Conservation (phyloP, 768 basidiomycete genomes). For the Chalciporus piperatus region DNA sequence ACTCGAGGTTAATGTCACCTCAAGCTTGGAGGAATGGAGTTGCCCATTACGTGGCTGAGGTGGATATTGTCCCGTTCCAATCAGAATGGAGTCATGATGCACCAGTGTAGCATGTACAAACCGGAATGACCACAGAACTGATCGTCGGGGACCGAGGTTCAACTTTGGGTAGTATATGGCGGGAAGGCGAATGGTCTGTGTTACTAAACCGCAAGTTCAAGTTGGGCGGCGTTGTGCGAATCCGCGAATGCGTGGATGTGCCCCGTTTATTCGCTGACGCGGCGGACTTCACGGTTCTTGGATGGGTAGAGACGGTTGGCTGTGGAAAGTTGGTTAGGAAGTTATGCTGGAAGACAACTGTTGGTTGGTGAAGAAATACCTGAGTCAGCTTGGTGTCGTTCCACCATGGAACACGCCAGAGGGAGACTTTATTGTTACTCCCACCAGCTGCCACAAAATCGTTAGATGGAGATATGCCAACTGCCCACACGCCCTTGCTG, state of each 20-base stretch:
- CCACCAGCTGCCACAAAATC: slow-evolving; percentile 1
- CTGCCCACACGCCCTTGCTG: rapidly evolving
- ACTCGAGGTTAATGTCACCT: not conserved
- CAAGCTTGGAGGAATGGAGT: not conserved
- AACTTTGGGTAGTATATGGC: too few species aligned
- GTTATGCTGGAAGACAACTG: too few species aligned
- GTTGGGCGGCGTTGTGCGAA: too few species aligned
- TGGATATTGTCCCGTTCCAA: not conserved
- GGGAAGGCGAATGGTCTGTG: too few species aligned
- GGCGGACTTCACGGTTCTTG: too few species aligned
- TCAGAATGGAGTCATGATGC: not conserved
- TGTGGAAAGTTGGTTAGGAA: too few species aligned
- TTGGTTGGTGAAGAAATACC: not conserved
- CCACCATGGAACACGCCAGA: slow-evolving; percentile 1
- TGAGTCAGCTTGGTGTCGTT: not conserved
- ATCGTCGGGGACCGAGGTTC: not conserved
- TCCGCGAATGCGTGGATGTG: too few species aligned
- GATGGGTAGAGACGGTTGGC: too few species aligned
- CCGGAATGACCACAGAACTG: not conserved
- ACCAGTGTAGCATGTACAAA: not conserved
- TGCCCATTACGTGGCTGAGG: not conserved
- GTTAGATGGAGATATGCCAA: slow-evolving; percentile 1
- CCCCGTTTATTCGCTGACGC: too few species aligned
- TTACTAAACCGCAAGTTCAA: too few species aligned
- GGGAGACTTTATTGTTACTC: not conserved